These are phyloP conservation scores for Fusarium sp. DNA, from an alignment of 2,329 filamentous ascomycete species.

Conservation along the genomic window DNA sequence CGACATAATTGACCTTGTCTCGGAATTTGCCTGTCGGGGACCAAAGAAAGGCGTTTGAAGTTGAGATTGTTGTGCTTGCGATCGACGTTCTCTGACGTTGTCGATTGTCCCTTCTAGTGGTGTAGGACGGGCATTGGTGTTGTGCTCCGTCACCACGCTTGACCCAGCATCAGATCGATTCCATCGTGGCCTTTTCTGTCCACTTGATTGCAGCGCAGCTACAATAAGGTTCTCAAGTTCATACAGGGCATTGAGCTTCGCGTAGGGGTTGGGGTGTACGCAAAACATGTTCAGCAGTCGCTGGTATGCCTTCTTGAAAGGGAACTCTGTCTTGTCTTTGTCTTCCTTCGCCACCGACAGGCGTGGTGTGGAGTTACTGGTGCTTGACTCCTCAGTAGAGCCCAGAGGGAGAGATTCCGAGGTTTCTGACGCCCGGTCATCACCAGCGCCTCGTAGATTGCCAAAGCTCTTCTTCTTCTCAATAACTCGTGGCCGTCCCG, in stretches of 20 bases:
- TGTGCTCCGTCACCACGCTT: slow-evolving; percentile 47
- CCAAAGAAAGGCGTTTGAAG: slow-evolving; percentile 45
- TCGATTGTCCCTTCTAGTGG: slow-evolving; percentile 74
- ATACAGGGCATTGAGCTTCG: slow-evolving; percentile 83
- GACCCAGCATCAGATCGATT: slow-evolving; percentile 51
- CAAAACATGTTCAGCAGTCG: slow-evolving; percentile 86
- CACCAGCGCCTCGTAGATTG: slow-evolving; percentile 65
- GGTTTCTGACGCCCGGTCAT: slow-evolving; percentile 53
- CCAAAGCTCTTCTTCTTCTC: slow-evolving; percentile 76
- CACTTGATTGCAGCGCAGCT: slow-evolving; percentile 66
- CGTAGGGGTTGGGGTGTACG: slow-evolving; percentile 86
- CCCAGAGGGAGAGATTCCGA: slow-evolving; percentile 49
- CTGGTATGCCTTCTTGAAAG: slow-evolving; percentile 82
- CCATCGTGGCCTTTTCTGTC: slow-evolving; percentile 48
- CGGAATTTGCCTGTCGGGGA: slow-evolving; percentile 56
- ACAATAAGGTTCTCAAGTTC: slow-evolving; percentile 86
- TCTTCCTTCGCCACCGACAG: slow-evolving; percentile 38
- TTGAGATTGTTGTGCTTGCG: slow-evolving; percentile 55
- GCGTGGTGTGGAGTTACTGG: slow-evolving; percentile 42
- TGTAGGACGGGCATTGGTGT: slow-evolving; percentile 50
- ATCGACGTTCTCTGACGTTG: slow-evolving; percentile 74
- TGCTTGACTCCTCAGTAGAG: slow-evolving; percentile 53
- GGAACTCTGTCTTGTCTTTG: slow-evolving; percentile 66
- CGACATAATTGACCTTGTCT: slow-evolving; percentile 60
- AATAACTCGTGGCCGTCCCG: slow-evolving; percentile 60